Evolutionary conservation across 78 protist genomes (phyloP), one percentile per base, ranked within the genome.

Genomic region (Anaeramoeba flamelloides): DNA sequence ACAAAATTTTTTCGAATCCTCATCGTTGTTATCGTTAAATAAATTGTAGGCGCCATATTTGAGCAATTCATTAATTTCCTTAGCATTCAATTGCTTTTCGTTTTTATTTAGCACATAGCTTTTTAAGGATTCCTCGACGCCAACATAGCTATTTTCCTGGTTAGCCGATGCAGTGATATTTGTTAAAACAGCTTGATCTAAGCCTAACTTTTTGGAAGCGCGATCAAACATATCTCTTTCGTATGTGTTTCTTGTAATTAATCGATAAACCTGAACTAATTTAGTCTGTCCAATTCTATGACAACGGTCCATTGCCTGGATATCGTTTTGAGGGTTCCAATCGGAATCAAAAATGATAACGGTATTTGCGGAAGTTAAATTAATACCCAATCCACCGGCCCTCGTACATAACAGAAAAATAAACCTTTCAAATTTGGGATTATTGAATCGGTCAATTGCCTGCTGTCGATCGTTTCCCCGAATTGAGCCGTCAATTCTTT

Each of bases 341-440:
- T n/a, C n/a, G n/a, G n/a, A n/a, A n/a, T n/a, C n/a, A n/a, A n/a
- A n/a, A n/a, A n/a, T n/a, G n/a, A n/a, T n/a, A n/a, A n/a, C n/a
- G n/a, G n/a, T n/a, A n/a, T n/a, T n/a, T n/a, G n/a, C n/a, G n/a
- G n/a, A n/a, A 26, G 74, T 30, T n/a, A n/a, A n/a, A n/a, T n/a
- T n/a, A n/a, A n/a, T n/a, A n/a, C n/a, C n/a, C n/a, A n/a, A n/a
- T n/a, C n/a, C 30, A 12, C 34, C 32, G 39, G 17, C 36, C 3
- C 92, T 78, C 3, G 99, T 96, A 1, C 94, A 88, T 1, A 90
- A 84, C 40, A 95, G 87, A 81, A 95, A 91, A 80, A 86, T 8
- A 38, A 74, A 81, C 40, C 75, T 37, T 34, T 37, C 31, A 76
- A 39, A n/a, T 2, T 34, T n/a, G 79, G 36, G 79, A n/a, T 64